Percentiles rank a stretch among this genome's conserved stretches.
These are phyloP conservation scores for Quercus agrifolia DNA, from an alignment of 306 rosid genomes.

Conservation along the genomic window DNA sequence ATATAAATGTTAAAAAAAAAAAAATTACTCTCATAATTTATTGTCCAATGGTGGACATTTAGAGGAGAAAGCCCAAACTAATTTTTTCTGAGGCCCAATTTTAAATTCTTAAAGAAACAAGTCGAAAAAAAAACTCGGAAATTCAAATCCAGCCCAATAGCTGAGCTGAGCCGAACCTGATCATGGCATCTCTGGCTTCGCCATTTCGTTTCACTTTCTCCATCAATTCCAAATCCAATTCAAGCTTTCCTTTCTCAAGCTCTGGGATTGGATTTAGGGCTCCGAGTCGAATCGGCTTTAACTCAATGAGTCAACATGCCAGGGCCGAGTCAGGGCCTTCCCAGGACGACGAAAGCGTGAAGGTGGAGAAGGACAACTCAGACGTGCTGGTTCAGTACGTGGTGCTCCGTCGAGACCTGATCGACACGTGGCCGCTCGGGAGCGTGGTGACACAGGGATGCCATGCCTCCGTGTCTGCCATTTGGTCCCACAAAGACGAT, in stretches of 20 bases:
- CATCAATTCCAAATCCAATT: slow-evolving; percentile 17
- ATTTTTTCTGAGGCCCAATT: no score
- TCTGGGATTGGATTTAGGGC: slow-evolving; percentile 13
- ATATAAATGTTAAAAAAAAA: no score
- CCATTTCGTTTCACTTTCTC: slow-evolving; percentile 29
- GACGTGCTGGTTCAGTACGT: slow-evolving; percentile 75
- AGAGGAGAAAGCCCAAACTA: no score
- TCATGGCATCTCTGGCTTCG: slow-evolving; percentile 39
- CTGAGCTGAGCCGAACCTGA: neutral
- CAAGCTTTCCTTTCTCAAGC: neutral
- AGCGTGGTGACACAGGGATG: slow-evolving; percentile 88
- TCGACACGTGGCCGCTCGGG: slow-evolving; percentile 81
- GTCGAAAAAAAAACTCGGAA: no score
- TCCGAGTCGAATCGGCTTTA: slow-evolving; percentile 30
- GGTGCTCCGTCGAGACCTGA: slow-evolving; percentile 93
- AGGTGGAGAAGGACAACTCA: slow-evolving; percentile 28
- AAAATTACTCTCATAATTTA: no score
- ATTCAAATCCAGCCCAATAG: neutral
- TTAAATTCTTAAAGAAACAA: no score
- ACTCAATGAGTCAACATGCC: slow-evolving; percentile 68
- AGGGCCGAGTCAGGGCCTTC: slow-evolving; percentile 4
- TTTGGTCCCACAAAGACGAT: slow-evolving; percentile 72
- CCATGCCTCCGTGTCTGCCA: slow-evolving; percentile 81
- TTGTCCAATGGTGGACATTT: no score
- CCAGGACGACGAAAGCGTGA: slow-evolving; percentile 16